A percentile compares a stretch with the other conserved stretches of the same genome.
Conservation (phyloP, 768 basidiomycete genomes). For the Boletus reticulatus region DNA sequence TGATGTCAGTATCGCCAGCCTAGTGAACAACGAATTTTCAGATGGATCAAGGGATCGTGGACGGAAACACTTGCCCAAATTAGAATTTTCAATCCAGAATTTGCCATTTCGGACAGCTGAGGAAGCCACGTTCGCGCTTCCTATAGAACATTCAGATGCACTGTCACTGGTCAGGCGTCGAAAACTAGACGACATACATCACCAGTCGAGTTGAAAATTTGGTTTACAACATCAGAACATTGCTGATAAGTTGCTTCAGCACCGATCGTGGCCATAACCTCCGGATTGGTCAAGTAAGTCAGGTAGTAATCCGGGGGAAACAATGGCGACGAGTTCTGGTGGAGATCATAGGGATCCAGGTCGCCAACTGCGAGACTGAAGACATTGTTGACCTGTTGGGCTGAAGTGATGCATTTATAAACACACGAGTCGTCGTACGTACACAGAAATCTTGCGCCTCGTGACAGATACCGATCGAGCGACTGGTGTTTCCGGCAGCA, state of each 20-base stretch:
- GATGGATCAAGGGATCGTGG: not conserved
- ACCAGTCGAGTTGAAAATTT: conserved; percentile 49
- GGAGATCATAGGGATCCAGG: conserved; percentile 54
- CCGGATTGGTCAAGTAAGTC: conserved; percentile 39
- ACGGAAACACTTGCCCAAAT: conserved; percentile 34
- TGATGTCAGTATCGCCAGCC: conserved; percentile 31
- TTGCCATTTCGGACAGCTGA: conserved; percentile 33
- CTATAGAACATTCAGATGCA: conserved; percentile 8
- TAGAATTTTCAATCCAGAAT: conserved; percentile 38
- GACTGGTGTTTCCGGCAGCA: conserved; percentile 44
- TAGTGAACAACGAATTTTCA: conserved; percentile 3
- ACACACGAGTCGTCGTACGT: conserved; percentile 16
- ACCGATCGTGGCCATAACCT: conserved; percentile 47
- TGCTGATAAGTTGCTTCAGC: conserved; percentile 48
- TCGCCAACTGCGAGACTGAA: conserved; percentile 50
- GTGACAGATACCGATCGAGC: conserved; percentile 49
- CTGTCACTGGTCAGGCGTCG: too few species aligned
- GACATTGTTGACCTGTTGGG: conserved; percentile 44
- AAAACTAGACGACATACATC: conserved; percentile 41
- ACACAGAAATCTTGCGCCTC: conserved; percentile 58
- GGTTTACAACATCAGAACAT: conserved; percentile 44
- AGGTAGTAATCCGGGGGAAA: conserved; percentile 61
- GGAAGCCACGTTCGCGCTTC: conserved; percentile 38
- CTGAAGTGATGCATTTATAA: not conserved
- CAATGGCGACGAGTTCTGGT: conserved; percentile 48